A percentile compares a stretch with the other conserved stretches of the same genome.
These are phyloP conservation scores for Leishmania turanica DNA, from an alignment of 208 protist species.

Conservation along the genomic window DNA sequence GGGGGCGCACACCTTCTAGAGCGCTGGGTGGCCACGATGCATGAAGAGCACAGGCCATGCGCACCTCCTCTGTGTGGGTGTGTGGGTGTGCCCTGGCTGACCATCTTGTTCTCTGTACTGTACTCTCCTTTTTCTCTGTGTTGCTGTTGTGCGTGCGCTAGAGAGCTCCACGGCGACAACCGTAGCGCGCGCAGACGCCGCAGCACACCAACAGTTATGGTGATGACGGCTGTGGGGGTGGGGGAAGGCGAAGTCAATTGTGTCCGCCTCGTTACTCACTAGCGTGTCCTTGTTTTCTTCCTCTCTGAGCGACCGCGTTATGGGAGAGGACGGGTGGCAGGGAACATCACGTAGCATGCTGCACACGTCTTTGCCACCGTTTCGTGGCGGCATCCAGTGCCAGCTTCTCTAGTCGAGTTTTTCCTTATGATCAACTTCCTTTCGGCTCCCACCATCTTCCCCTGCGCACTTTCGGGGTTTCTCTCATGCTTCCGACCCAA, in stretches of 20 bases:
- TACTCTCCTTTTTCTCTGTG: neutral
- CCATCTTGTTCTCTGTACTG: neutral
- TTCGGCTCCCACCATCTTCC: no score
- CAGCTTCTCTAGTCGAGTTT: neutral
- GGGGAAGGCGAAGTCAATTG: neutral
- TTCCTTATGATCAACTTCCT: neutral
- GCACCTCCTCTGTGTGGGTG: neutral
- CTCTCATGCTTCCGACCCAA: no score
- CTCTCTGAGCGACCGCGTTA: neutral
- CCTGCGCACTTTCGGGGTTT: no score
- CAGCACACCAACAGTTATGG: neutral
- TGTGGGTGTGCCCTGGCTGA: neutral
- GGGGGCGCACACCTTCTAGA: neutral
- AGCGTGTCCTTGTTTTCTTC: neutral
- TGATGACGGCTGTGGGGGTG: neutral
- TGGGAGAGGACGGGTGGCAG: neutral
- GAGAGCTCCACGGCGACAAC: neutral
- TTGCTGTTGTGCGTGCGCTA: no score
- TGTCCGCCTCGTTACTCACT: neutral
- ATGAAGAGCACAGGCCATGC: neutral
- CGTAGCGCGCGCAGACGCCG: neutral
- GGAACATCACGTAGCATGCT: neutral
- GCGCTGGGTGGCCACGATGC: no score
- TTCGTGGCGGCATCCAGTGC: no score
- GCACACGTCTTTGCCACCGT: neutral